Conservation (phyloP, 2,329 filamentous ascomycete genomes). For the Hypomyces rosellus region DNA sequence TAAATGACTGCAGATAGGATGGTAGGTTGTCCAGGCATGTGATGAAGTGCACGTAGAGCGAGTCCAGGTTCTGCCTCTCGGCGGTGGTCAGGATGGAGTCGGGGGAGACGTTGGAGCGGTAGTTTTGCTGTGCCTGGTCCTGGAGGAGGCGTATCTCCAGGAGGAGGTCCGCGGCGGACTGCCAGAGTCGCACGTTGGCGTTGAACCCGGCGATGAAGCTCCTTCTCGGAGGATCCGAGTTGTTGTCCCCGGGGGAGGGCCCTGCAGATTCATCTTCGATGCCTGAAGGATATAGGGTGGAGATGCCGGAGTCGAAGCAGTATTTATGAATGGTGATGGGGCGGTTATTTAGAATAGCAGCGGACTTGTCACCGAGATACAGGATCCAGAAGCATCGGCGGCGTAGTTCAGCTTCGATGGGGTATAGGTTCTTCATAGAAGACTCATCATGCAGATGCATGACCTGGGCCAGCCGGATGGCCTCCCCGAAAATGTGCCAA, state of each 20-base stretch:
- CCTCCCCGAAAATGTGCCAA: conserved; percentile 41
- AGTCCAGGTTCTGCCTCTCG: conserved; percentile 27
- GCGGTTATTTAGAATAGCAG: conserved; percentile 32
- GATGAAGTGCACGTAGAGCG: conserved; percentile 33
- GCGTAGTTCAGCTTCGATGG: conserved; percentile 33
- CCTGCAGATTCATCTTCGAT: conserved; percentile 21
- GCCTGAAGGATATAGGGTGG: conserved; percentile 27
- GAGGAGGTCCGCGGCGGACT: conserved; percentile 33
- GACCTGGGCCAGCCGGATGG: conserved; percentile 34
- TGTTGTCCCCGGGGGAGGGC: conserved; percentile 13
- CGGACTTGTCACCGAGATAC: conserved; percentile 35
- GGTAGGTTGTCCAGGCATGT: conserved; percentile 36
- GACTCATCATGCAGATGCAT: conserved; percentile 38
- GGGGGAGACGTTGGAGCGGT: not conserved
- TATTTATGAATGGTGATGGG: conserved; percentile 39
- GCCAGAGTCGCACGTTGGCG: conserved; percentile 35
- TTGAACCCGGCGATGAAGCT: conserved; percentile 36
- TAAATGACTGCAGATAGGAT: conserved; percentile 27
- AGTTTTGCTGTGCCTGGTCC: conserved; percentile 17
- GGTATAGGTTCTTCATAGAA: conserved; percentile 27
- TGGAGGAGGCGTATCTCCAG: conserved; percentile 30
- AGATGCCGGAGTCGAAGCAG: conserved; percentile 35
- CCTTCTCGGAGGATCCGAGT: conserved; percentile 14
- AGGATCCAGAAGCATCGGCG: conserved; percentile 33
- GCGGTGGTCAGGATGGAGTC: conserved; percentile 15